A percentile compares a stretch with the other conserved stretches of the same genome.
Conservation (phyloP, 2,329 filamentous ascomycete genomes). For the Xylariaceae sp. region DNA sequence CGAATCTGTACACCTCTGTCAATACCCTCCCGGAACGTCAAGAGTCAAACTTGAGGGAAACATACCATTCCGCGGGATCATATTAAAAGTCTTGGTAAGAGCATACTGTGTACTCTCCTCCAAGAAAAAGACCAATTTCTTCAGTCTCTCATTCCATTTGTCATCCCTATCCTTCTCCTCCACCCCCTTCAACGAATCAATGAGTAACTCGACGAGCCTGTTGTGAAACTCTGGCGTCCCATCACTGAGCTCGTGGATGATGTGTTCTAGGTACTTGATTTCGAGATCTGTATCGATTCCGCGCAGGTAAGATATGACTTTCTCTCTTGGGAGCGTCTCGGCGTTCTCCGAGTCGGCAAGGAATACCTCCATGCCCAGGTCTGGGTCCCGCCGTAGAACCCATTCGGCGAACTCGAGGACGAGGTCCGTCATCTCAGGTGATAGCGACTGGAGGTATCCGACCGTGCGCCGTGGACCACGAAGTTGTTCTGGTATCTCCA, state of each 20-base stretch:
- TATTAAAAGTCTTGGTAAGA: constrained; percentile 69
- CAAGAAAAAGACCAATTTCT: constrained; percentile 71
- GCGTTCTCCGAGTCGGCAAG: constrained; percentile 91
- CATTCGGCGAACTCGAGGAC: constrained; percentile 90
- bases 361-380: constrained; percentile 88
- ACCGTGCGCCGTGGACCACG: constrained; percentile 83
- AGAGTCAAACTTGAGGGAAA: not conserved
- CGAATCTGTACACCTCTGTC: constrained; percentile 57
- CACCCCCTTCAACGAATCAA: constrained; percentile 43
- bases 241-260: constrained; percentile 85
- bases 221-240: constrained; percentile 85
- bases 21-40: not conserved
- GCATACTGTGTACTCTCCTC: constrained; percentile 78
- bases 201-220: constrained; percentile 66
- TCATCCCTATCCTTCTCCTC: constrained; percentile 39
- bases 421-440: constrained; percentile 83
- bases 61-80: constrained; percentile 75
- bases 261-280: constrained; percentile 81
- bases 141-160: constrained; percentile 57
- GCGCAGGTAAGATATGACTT: constrained; percentile 71
- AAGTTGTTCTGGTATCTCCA: constrained; percentile 44
- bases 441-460: constrained; percentile 83
- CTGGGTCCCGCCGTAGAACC: constrained; percentile 71
- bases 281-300: constrained; percentile 69
- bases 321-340: constrained; percentile 77